Percentiles rank a stretch among this genome's conserved stretches.
Evolutionary conservation across 2,329 filamentous ascomycete species (phyloP).

Genomic region (Stemphylium vesicarium): DNA sequence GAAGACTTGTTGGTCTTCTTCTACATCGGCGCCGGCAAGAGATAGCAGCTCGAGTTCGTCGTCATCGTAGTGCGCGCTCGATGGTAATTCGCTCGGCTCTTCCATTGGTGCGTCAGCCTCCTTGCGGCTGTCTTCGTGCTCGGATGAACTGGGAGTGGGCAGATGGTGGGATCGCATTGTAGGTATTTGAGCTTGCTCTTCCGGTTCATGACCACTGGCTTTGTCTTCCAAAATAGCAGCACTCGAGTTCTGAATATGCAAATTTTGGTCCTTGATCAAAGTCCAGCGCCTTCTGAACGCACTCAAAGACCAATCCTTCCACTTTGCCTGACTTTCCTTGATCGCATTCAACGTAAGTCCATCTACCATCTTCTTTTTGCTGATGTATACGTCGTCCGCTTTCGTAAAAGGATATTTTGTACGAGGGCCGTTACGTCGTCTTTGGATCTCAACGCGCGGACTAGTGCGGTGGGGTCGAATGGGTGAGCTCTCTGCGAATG

Average conservation of each 20-base stretch:
- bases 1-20: slow-evolving; percentile 9
- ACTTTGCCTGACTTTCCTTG: slow-evolving; percentile 24
- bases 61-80: slow-evolving; percentile 31
- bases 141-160: slow-evolving; percentile 39
- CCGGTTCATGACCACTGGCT: neutral
- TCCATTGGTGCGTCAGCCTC: neutral
- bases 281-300: slow-evolving; percentile 26
- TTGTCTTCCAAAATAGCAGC: neutral
- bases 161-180: slow-evolving; percentile 25
- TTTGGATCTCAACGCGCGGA: slow-evolving; percentile 22
- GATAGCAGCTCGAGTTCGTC: slow-evolving; percentile 39
- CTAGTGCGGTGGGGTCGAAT: slow-evolving; percentile 13
- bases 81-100: slow-evolving; percentile 8
- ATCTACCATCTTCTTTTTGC: slow-evolving; percentile 35
- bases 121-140: slow-evolving; percentile 16
- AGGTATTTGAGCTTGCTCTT: neutral
- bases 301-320: slow-evolving; percentile 25
- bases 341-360: slow-evolving; percentile 36
- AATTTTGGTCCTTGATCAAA: slow-evolving; percentile 16
- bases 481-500: neutral
- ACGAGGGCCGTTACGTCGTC: neutral
- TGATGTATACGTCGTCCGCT: slow-evolving; percentile 47
- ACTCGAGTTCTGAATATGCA: slow-evolving; percentile 7
- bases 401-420: slow-evolving; percentile 34
- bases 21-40: slow-evolving; percentile 22